phyloP scores from a whole-genome alignment of 169 alveolate genomes.

The Plasmodium sp. region DNA sequence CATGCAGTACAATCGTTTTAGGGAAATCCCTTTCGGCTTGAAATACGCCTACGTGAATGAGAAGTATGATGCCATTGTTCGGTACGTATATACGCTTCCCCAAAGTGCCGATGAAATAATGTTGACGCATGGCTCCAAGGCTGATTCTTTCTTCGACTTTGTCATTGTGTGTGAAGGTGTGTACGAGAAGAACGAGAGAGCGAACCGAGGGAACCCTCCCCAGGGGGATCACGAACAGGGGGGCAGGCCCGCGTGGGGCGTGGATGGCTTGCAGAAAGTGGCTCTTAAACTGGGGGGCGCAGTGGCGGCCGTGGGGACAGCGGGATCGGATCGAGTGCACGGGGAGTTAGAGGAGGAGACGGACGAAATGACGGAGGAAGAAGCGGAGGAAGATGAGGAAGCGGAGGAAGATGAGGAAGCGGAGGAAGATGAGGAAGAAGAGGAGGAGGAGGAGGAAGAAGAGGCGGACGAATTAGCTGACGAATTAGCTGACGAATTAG shows the following conservation, averaged over 20 bases:
- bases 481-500: no score
- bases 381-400: neutral
- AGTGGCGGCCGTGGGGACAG: neutral
- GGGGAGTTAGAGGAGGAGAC: neutral
- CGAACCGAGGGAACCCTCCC: neutral
- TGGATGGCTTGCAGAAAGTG: neutral
- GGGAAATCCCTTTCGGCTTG: constrained; percentile 10
- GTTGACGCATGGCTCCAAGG: neutral
- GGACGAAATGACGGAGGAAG: neutral
- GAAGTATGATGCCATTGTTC: constrained; percentile 32
- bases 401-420: neutral
- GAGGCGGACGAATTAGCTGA: neutral
- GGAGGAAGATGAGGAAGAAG: neutral
- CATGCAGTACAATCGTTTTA: neutral
- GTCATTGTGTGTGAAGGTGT: constrained; percentile 64
- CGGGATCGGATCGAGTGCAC: neutral
- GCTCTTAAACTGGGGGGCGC: neutral
- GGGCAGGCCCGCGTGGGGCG: neutral
- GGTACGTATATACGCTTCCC: constrained; percentile 46
- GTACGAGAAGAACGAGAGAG: neutral
- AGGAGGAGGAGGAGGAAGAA: neutral
- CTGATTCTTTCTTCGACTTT: constrained; percentile 26
- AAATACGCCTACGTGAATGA: neutral
- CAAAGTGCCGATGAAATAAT: constrained; percentile 61
- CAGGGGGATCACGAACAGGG: neutral